Percentiles rank a stretch among this genome's conserved stretches.
Evolutionary conservation across 441 rosid genomes (phyloP).

Genomic region (Raphanus hybrid): DNA sequence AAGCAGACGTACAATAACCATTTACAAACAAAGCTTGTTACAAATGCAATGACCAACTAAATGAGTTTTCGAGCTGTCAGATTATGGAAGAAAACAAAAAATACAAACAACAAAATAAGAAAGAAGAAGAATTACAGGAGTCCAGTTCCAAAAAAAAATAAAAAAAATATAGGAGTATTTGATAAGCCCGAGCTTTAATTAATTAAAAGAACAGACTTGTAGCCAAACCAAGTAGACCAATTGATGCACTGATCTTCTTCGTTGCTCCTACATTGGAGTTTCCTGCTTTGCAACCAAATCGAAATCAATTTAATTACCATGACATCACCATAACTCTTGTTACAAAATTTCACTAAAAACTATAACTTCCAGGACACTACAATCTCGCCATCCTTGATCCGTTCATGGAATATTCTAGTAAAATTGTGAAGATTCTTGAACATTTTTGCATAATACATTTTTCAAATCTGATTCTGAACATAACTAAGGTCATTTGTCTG

Average conservation of each 20-base stretch:
- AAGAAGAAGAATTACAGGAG: not conserved
- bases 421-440: not conserved
- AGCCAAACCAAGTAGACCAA: constrained; percentile 8
- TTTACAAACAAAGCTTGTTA: not conserved
- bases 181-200: not conserved
- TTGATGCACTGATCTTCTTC: not conserved
- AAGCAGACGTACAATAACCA: constrained; percentile 2
- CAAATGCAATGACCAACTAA: not conserved
- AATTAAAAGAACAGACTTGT: constrained; percentile 10
- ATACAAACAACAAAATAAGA: not conserved
- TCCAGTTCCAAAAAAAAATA: no score
- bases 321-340: not conserved
- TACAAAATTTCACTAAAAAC: not conserved
- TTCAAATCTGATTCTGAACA: not conserved
- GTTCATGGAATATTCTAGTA: not conserved
- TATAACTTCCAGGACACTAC: not conserved
- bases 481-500: not conserved
- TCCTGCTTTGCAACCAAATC: constrained; percentile 17
- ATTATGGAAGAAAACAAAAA: not conserved
- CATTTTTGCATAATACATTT: not conserved
- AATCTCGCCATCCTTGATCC: not conserved
- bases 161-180: not conserved
- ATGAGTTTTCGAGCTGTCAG: not conserved
- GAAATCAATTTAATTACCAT: constrained; percentile 4
- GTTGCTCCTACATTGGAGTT: constrained; percentile 20